A percentile compares a stretch with the other conserved stretches of the same genome.
These are phyloP conservation scores for Fusarium solani-melongenae DNA, from an alignment of 2,329 filamentous ascomycete species.

Conservation along the genomic window DNA sequence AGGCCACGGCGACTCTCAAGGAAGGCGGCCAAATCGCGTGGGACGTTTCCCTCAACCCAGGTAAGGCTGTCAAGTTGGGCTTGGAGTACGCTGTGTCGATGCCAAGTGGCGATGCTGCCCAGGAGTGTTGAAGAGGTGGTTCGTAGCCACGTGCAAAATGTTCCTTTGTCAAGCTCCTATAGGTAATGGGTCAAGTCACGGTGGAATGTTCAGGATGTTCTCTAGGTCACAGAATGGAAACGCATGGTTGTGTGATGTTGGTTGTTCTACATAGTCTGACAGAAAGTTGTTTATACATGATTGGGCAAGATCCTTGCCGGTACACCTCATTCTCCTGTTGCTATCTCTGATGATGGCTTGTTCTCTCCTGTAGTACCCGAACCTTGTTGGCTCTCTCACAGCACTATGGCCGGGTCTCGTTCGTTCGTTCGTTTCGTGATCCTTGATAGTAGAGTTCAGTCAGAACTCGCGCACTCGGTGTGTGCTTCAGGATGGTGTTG, in stretches of 20 bases:
- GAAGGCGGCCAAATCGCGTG: constrained; percentile 69
- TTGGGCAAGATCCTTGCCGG: background rate
- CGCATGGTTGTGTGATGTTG: background rate
- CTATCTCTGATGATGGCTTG: background rate
- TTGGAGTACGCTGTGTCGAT: constrained; percentile 72
- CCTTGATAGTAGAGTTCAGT: background rate
- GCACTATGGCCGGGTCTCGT: background rate
- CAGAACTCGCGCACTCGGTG: background rate
- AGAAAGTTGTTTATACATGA: background rate
- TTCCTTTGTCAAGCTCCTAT: background rate
- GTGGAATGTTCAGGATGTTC: background rate
- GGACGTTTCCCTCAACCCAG: constrained; percentile 68
- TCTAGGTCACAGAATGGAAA: background rate
- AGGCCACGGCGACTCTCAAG: constrained; percentile 62
- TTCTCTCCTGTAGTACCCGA: background rate
- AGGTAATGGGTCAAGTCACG: background rate
- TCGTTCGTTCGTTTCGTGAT: background rate
- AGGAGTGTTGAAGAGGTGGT: constrained; percentile 33
- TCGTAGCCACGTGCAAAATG: background rate
- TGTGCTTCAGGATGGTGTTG: background rate
- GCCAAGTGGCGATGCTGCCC: constrained; percentile 58
- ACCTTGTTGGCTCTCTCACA: background rate
- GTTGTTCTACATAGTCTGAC: background rate
- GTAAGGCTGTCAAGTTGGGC: constrained; percentile 65
- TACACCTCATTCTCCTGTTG: background rate